A percentile compares a stretch with the other conserved stretches of the same genome.
Conservation (phyloP, 179 eudicot species). For the Patellifolia procumbens region DNA sequence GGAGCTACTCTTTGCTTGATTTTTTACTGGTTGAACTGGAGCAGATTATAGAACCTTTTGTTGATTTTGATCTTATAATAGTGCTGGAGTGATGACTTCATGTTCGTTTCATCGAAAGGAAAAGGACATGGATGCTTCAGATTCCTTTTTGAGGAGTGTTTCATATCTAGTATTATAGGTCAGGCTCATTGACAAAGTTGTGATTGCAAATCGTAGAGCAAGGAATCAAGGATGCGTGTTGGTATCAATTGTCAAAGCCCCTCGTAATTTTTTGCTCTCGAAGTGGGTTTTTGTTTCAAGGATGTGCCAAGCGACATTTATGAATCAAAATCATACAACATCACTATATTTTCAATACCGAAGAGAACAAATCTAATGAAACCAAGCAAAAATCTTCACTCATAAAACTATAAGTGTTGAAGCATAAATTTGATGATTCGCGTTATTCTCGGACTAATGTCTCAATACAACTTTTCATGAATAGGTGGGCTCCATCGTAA, state of each 20-base stretch:
- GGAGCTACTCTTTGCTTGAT: slow-evolving; percentile 76
- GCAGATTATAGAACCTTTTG: slow-evolving; percentile 69
- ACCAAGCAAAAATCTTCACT: no score
- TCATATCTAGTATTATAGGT: slow-evolving; percentile 60
- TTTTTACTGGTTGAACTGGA: slow-evolving; percentile 76
- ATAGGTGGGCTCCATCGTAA: no score
- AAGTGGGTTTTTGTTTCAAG: no score
- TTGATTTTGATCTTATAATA: slow-evolving; percentile 67
- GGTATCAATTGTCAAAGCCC: slow-evolving; percentile 74
- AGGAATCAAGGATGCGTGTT: slow-evolving; percentile 98
- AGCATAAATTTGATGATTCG: no score
- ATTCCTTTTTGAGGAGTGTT: slow-evolving; percentile 59
- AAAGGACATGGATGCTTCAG: slow-evolving; percentile 74
- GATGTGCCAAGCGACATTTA: no score
- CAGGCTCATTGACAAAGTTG: slow-evolving; percentile 81
- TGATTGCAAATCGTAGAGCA: slow-evolving; percentile 83
- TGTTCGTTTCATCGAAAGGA: slow-evolving; percentile 80
- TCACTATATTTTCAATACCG: no score
- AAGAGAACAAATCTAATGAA: no score
- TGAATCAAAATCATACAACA: no score
- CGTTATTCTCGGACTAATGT: no score
- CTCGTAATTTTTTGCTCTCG: slow-evolving; percentile 73
- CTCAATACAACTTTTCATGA: no score
- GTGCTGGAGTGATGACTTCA: slow-evolving; percentile 87
- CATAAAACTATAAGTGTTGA: no score